phyloP scores from a whole-genome alignment of 345 rosid species.

The Conringia planisiliqua region DNA sequence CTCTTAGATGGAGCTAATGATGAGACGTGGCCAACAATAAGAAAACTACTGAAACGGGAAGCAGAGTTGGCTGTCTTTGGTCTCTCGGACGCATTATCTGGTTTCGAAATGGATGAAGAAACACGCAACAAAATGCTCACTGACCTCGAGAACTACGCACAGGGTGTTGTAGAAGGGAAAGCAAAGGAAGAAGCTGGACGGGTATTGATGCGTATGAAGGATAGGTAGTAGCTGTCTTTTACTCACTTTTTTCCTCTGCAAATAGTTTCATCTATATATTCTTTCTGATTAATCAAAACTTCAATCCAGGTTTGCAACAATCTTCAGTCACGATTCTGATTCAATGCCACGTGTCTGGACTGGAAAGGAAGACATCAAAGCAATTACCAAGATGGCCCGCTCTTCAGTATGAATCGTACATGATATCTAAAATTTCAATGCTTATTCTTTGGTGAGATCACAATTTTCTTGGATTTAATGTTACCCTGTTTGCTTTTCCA shows the following conservation, averaged over 20 bases:
- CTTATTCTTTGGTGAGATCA: no score
- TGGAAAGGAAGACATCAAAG: constrained; percentile 88
- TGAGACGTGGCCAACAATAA: constrained; percentile 89
- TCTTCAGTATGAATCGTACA: no score
- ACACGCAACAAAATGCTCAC: constrained; percentile 55
- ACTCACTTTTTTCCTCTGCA: no score
- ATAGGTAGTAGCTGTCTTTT: no score
- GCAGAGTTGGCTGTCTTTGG: constrained; percentile 66
- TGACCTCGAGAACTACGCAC: constrained; percentile 58
- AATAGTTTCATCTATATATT: no score
- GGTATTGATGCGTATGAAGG: neutral
- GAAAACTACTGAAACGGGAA: constrained; percentile 65
- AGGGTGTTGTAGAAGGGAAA: constrained; percentile 65
- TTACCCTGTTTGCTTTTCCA: no score
- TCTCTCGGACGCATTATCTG: constrained; percentile 60
- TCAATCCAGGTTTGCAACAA: constrained; percentile 71
- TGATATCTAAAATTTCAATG: no score
- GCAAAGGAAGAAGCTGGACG: neutral
- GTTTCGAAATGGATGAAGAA: constrained; percentile 75
- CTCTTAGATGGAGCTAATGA: constrained; percentile 84
- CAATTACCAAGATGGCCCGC: constrained; percentile 88
- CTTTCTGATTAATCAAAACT: no score
- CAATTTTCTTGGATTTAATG: no score
- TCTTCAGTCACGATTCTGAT: constrained; percentile 86
- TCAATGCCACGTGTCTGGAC: constrained; percentile 99